Evolutionary conservation across 2,329 filamentous ascomycete genomes (phyloP).

Genomic region (Apiospora koreana): DNA sequence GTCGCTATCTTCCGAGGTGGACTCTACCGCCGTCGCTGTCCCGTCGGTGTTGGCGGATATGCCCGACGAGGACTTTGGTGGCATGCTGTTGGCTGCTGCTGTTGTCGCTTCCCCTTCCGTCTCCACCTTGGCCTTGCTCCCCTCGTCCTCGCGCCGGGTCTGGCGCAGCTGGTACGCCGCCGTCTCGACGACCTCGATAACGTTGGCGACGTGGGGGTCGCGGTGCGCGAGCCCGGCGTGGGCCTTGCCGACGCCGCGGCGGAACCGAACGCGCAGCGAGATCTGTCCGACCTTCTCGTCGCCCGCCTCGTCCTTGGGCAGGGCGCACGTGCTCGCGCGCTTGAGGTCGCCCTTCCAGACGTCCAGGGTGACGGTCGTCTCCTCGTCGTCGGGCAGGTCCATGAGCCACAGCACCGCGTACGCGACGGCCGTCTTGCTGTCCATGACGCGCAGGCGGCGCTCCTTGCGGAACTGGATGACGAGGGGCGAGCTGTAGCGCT

Average conservation of each 20-base stretch:
- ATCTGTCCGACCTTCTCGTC: conserved; percentile 3
- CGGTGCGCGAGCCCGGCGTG: background rate
- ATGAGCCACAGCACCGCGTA: conserved; percentile 9
- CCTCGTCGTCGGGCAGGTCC: conserved; percentile 8
- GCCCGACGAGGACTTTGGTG: background rate
- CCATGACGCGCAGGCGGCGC: conserved; percentile 1
- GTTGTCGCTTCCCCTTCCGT: background rate
- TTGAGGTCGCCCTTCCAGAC: conserved; percentile 13
- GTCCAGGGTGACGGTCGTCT: background rate
- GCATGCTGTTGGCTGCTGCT: background rate
- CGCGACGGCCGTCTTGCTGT: background rate
- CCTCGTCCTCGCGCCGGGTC: background rate
- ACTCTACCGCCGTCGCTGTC: background rate
- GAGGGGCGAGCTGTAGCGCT: conserved; percentile 8
- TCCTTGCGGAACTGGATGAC: conserved; percentile 12
- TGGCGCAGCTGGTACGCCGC: conserved; percentile 6
- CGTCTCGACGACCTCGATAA: conserved; percentile 12
- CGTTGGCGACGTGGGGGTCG: conserved; percentile 10
- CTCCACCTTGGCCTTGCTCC: background rate
- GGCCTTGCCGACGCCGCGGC: background rate
- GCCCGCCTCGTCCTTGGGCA: background rate
- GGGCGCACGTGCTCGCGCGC: conserved; percentile 10
- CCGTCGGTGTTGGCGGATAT: background rate
- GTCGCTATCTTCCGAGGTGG: background rate
- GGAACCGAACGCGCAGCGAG: background rate